Evolutionary conservation across 768 basidiomycete species (phyloP).

Genomic region (Suillus alpinus): DNA sequence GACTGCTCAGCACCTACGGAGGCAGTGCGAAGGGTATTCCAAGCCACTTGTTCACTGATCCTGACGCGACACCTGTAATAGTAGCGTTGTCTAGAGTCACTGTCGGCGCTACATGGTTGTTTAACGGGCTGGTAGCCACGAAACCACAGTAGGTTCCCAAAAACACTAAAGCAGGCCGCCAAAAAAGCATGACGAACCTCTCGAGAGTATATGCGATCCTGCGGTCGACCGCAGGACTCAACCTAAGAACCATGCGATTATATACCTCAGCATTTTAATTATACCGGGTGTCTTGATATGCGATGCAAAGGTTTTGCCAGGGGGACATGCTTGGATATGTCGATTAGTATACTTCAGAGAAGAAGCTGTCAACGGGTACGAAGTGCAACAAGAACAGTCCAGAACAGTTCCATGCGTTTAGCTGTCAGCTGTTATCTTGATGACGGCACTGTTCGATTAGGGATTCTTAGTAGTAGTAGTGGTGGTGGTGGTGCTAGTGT

Average conservation of each 20-base stretch:
- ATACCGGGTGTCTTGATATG: neutral
- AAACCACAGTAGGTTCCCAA: neutral
- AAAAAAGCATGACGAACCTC: neutral
- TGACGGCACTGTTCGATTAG: too few relatives aligned
- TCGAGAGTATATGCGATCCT: neutral
- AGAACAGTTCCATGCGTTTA: too few relatives aligned
- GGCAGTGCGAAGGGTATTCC: conserved; percentile 42
- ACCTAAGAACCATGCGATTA: neutral
- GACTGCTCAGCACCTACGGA: conserved; percentile 27
- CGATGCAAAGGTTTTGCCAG: neutral
- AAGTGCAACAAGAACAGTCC: too few relatives aligned
- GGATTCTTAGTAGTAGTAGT: too few relatives aligned
- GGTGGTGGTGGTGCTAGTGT: too few relatives aligned
- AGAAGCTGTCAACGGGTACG: too few relatives aligned
- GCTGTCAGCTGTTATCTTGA: too few relatives aligned
- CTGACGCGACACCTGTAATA: conserved; percentile 25
- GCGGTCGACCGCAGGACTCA: neutral
- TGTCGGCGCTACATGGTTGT: conserved; percentile 11
- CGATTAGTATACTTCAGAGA: too few relatives aligned
- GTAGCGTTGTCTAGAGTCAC: conserved; percentile 28
- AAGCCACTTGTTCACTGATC: conserved; percentile 28
- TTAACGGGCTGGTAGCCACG: neutral
- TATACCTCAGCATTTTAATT: neutral
- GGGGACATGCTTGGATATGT: too few relatives aligned
- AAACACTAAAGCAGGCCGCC: neutral